Conservation (phyloP, 805 yeast species). For the Lipomyces oligophaga region DNA sequence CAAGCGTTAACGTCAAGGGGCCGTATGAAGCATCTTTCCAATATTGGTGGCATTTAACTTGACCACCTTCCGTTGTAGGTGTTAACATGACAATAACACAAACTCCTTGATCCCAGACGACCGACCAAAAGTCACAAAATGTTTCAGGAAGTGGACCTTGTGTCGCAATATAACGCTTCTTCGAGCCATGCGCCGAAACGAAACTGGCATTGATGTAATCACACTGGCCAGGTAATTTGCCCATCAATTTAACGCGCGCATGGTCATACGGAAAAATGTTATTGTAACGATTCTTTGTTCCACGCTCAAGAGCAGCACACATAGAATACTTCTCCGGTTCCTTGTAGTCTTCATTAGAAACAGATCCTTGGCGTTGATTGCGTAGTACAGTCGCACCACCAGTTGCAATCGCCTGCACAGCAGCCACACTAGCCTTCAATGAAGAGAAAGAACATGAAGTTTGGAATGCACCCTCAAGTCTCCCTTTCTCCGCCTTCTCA, state of each 20-base stretch:
- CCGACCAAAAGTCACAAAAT: slow-evolving; percentile 79
- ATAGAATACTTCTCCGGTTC: slow-evolving; percentile 7
- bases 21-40: slow-evolving; percentile 64
- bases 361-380: not conserved
- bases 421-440: not conserved
- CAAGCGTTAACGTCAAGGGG: slow-evolving; percentile 32
- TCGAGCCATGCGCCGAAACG: slow-evolving; percentile 42
- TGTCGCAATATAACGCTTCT: slow-evolving; percentile 69
- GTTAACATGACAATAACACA: slow-evolving; percentile 75
- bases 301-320: slow-evolving; percentile 70
- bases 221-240: slow-evolving; percentile 28
- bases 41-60: slow-evolving; percentile 79
- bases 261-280: slow-evolving; percentile 87
- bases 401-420: not conserved
- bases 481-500: slow-evolving; percentile 64
- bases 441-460: slow-evolving; percentile 1
- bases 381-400: not conserved
- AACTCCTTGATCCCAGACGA: slow-evolving; percentile 61
- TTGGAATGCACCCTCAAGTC: slow-evolving; percentile 51
- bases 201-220: slow-evolving; percentile 88
- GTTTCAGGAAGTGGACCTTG: slow-evolving; percentile 88
- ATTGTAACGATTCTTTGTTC: slow-evolving; percentile 78
- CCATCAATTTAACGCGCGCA: slow-evolving; percentile 63
- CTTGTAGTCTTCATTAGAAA: too few relatives aligned
- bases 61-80: slow-evolving; percentile 72